Base-by-base conservation (phyloP, 352 stramenopile genomes). In the Pythium phragmitis region DNA sequence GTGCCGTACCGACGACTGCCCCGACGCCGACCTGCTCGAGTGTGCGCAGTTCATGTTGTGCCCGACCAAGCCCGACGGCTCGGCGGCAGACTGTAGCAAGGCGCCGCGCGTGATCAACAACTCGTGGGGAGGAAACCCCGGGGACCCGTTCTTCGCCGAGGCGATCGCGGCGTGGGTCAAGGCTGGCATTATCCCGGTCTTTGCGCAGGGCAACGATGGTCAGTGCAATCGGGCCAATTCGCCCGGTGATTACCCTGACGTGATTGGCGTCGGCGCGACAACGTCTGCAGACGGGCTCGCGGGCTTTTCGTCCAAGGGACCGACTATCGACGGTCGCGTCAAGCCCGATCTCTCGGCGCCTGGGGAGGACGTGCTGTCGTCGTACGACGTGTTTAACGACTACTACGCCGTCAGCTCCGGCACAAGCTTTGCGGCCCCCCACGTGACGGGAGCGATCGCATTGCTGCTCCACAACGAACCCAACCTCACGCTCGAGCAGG, bases 21-120 rank as follows among this genome's bases (percentile, higher is more conserved):
- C 47, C 7, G 57, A 72, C 19, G 34, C 12, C 21, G 64, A 46
- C 19, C 50, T 75, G 8, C 28, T 73, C 14, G 65, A 28, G 26
- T 75, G 69, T 43, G 56, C 53, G 12, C 59, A 75, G 47, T 75
- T 70, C 41, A 75, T 75, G 58, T 9, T 70, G 16, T 75, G 69
- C 17, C 69, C 69, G 2, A 68, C 57, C 14, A 47, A 68, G 34
- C 16, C 59, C 7, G 48, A 75, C 21, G 68, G 68, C 42, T 61
- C 47, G 28, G 37, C 65, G 58, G 49, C 60, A 19, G 54, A 69
- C 41, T 74, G 68, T 30, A 57, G 49, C 30, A 57, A 68, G 36
- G 57, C 50, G 4, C 65, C 65, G 8, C 36, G 48, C 8, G 42
- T 72, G 30, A 49, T 72, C 23, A 72, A 47, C 48, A 72, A 72